These are phyloP conservation scores for Saksenaea vasiformis DNA, from an alignment of 371 early-diverging fungal species.

Conservation along the genomic window DNA sequence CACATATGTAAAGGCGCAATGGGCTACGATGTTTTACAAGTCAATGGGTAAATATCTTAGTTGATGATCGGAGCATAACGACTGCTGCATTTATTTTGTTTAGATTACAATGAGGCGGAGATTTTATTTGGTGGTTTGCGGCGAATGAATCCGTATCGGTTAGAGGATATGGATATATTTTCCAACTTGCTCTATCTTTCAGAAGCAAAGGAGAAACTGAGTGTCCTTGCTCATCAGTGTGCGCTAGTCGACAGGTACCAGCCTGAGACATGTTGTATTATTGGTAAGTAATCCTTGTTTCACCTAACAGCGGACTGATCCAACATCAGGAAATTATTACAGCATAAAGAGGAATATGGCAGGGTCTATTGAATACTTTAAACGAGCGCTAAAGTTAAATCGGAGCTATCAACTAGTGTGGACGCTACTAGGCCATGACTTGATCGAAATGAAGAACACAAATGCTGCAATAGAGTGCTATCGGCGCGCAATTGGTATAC, in stretches of 20 bases:
- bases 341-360: conserved; percentile 75
- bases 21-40: conserved; percentile 55
- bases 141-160: conserved; percentile 67
- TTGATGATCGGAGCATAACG: background rate
- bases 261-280: conserved; percentile 88
- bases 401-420: conserved; percentile 80
- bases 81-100: conserved; percentile 1
- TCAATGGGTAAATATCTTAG: conserved; percentile 21
- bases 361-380: conserved; percentile 88
- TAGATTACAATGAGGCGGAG: conserved; percentile 75
- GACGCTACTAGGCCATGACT: conserved; percentile 96
- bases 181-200: conserved; percentile 90
- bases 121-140: conserved; percentile 71
- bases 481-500: conserved; percentile 73
- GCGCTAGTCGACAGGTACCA: conserved; percentile 77
- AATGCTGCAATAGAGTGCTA: conserved; percentile 91
- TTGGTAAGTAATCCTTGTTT: conserved; percentile 49
- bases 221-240: conserved; percentile 80
- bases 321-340: conserved; percentile 84
- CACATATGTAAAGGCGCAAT: conserved; percentile 60
- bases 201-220: conserved; percentile 69
- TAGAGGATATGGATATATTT: conserved; percentile 87
- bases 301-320: background rate
- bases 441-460: conserved; percentile 87
- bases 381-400: conserved; percentile 80